Conservation (phyloP, 805 yeast genomes). For the Priceomyces medius region DNA sequence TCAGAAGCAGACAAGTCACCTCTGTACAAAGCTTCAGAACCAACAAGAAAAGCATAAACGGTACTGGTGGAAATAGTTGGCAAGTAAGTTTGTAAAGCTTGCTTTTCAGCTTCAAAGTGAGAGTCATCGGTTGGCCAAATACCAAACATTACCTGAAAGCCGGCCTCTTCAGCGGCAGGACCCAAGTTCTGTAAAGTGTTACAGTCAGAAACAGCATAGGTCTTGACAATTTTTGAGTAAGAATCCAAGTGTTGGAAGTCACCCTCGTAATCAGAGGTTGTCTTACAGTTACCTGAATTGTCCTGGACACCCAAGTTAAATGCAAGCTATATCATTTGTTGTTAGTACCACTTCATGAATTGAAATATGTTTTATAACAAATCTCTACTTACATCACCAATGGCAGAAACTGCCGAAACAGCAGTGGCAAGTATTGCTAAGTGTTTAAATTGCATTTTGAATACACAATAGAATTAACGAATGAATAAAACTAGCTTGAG, state of each 20-base stretch:
- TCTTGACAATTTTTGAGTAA: conserved; percentile 69
- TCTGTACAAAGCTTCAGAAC: conserved; percentile 95
- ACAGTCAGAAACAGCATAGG: conserved; percentile 93
- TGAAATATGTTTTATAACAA: too few relatives aligned
- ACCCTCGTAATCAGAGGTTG: conserved; percentile 61
- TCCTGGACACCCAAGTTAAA: conserved; percentile 85
- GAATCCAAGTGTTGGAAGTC: conserved; percentile 62
- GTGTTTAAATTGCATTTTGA: conserved; percentile 38
- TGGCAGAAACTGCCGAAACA: conserved; percentile 51
- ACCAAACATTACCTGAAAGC: conserved; percentile 78
- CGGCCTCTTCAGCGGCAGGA: conserved; percentile 79
- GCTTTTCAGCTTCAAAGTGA: conserved; percentile 72
- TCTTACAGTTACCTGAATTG: conserved; percentile 73
- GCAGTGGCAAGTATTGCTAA: conserved; percentile 49
- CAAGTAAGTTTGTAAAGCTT: conserved; percentile 66
- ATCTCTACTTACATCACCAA: conserved; percentile 49
- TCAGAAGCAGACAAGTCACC: conserved; percentile 73
- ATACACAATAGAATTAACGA: conserved; percentile 3
- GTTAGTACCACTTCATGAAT: too few relatives aligned
- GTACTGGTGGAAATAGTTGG: conserved; percentile 69
- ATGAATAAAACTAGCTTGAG: conserved; percentile 4
- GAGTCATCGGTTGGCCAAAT: conserved; percentile 91
- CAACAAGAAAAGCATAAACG: conserved; percentile 79
- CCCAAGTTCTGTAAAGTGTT: conserved; percentile 81
- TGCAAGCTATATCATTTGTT: conserved; percentile 48